Base-by-base conservation (phyloP, 768 basidiomycete species). In the Udeniomyces megalosporus region DNA sequence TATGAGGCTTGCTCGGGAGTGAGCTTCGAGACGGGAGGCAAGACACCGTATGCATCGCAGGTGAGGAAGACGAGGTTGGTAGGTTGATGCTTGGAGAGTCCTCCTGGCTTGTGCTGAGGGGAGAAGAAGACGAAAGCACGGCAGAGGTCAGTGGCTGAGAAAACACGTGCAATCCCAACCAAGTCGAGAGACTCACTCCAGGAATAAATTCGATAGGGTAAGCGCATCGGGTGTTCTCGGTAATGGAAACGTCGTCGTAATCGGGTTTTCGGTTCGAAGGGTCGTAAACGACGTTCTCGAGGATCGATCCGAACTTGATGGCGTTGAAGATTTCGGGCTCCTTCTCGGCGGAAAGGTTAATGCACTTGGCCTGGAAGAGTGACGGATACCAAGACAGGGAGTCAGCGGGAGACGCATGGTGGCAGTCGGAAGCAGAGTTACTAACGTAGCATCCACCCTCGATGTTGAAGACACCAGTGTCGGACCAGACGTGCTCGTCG, bases 401-500 rank as follows among this genome's bases (percentile, higher is more conserved):
- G n/a, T n/a, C n/a, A n/a, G n/a, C n/a, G n/a, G n/a, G n/a, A n/a
- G n/a, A n/a, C n/a, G n/a, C n/a, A n/a, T n/a, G n/a, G n/a, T n/a
- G n/a, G n/a, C n/a, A n/a, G n/a, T n/a, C n/a, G n/a, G n/a, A n/a
- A n/a, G n/a, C n/a, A n/a, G n/a, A n/a, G n/a, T n/a, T n/a, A n/a
- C n/a, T n/a, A n/a, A n/a, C n/a, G 73, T 97, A 99, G 76, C 95
- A 99, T 54, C 95, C 95, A 66, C 95, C 95, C 72, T 99, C 95
- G 71, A 99, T 99, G 80, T 97, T 97, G 83, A 99, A 99, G 65
- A 99, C 93, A 71, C 95, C 95, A 20, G 80, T 84, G 75, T 99
- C 95, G 17, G 89, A 90, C 95, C 95, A 99, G 70, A 99, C 95
- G 73, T 99, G 95, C 76, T 97, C 95, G 73, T 99, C 95, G 73